Percentiles rank a stretch among this genome's conserved stretches.
phyloP scores from a whole-genome alignment of 371 early-diverging fungal species.

The Mortierella sp. region DNA sequence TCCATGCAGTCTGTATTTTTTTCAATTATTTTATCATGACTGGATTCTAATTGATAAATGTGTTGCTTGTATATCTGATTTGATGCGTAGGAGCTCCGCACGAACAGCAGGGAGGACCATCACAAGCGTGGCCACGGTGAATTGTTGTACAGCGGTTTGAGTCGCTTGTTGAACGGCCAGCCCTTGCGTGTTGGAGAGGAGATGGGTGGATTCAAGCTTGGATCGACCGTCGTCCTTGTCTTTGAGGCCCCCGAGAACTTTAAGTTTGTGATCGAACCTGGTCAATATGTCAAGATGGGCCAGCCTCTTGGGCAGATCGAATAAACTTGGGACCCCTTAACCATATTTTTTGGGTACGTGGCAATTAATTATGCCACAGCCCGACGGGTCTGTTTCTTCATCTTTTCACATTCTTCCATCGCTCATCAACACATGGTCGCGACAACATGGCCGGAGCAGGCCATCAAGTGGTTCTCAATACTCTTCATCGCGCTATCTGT shows the following conservation, averaged over 20 bases:
- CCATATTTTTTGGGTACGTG: background rate
- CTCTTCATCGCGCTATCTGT: constrained; percentile 1
- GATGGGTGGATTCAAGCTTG: constrained; percentile 95
- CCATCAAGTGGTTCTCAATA: constrained; percentile 14
- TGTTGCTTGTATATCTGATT: background rate
- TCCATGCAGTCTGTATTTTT: background rate
- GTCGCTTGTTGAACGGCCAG: constrained; percentile 74
- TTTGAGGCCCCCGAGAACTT: constrained; percentile 94
- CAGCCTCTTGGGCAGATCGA: constrained; percentile 75
- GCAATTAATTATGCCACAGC: background rate
- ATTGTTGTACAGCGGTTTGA: constrained; percentile 75
- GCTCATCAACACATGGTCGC: constrained; percentile 19
- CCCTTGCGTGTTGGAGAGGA: constrained; percentile 85
- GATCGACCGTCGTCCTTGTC: constrained; percentile 96
- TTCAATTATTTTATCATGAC: background rate
- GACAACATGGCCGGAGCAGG: constrained; percentile 15
- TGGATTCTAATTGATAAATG: background rate
- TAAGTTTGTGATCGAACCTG: constrained; percentile 79
- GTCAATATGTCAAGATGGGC: constrained; percentile 88
- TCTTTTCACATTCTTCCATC: background rate
- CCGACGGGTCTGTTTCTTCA: background rate
- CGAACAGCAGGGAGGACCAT: constrained; percentile 74
- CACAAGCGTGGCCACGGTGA: constrained; percentile 85
- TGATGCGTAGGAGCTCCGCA: constrained; percentile 72
- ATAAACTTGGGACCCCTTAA: constrained; percentile 12